phyloP scores from a whole-genome alignment of 495 filamentous ascomycete species.

The Neurospora hispaniola region DNA sequence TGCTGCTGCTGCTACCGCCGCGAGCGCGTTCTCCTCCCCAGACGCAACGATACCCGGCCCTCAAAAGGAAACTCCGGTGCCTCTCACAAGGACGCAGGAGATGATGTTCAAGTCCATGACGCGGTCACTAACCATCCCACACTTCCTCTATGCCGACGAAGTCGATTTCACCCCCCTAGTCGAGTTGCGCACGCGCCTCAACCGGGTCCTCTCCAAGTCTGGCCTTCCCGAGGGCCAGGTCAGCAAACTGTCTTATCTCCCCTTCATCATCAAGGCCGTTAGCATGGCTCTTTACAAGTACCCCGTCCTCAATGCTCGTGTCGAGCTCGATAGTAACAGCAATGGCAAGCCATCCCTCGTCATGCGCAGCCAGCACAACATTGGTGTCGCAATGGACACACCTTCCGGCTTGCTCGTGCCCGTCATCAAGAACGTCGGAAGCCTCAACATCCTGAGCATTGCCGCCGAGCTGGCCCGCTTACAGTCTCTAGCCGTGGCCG shows the following conservation, averaged over 20 bases:
- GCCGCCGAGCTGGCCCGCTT: slow-evolving; percentile 67
- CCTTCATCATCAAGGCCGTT: slow-evolving; percentile 94
- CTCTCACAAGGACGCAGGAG: slow-evolving; percentile 67
- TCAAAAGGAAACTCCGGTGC: slow-evolving; percentile 54
- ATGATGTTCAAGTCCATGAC: slow-evolving; percentile 99
- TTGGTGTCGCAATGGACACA: slow-evolving; percentile 94
- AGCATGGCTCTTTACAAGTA: slow-evolving; percentile 71
- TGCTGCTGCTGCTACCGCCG: slow-evolving; percentile 1
- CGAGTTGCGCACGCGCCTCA: slow-evolving; percentile 58
- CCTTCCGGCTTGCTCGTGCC: slow-evolving; percentile 83
- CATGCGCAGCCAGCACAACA: slow-evolving; percentile 77
- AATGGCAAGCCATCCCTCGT: slow-evolving; percentile 56
- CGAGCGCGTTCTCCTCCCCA: slow-evolving; percentile 9
- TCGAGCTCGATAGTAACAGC: slow-evolving; percentile 47
- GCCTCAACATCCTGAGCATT: slow-evolving; percentile 61
- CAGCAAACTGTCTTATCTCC: slow-evolving; percentile 69
- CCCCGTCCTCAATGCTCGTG: slow-evolving; percentile 76
- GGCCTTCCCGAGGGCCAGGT: slow-evolving; percentile 28
- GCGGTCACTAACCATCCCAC: slow-evolving; percentile 74
- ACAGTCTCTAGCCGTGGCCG: slow-evolving; percentile 54
- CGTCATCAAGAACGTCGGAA: slow-evolving; percentile 79
- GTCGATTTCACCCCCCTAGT: slow-evolving; percentile 65
- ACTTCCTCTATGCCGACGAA: slow-evolving; percentile 87
- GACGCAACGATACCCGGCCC: slow-evolving; percentile 16
- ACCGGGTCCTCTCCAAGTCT: slow-evolving; percentile 39